These are phyloP conservation scores for Puccinia triticina DNA, from an alignment of 1,284 basidiomycete genomes.

Conservation along the genomic window DNA sequence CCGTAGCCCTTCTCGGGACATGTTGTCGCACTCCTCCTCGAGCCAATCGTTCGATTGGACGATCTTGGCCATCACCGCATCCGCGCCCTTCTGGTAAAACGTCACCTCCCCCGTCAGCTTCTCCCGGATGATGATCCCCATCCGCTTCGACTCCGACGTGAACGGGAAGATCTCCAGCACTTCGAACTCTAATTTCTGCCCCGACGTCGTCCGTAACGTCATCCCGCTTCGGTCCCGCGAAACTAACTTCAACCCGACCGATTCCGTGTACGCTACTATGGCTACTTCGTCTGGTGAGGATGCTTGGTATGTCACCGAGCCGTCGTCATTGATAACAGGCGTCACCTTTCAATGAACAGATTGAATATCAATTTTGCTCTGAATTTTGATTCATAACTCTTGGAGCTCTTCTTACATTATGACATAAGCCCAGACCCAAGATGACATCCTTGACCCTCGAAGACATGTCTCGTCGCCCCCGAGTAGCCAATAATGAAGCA, in stretches of 20 bases:
- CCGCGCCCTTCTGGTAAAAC: slow-evolving; percentile 96
- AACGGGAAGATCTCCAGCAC: slow-evolving; percentile 93
- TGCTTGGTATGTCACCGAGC: slow-evolving; percentile 92
- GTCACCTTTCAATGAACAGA: slow-evolving; percentile 70
- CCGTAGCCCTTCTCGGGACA: slow-evolving; percentile 93
- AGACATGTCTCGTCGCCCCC: slow-evolving; percentile 91
- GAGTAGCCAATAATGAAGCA: slow-evolving; percentile 74
- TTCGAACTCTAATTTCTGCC: slow-evolving; percentile 72
- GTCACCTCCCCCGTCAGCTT: slow-evolving; percentile 73
- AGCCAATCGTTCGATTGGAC: slow-evolving; percentile 98
- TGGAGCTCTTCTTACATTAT: slow-evolving; percentile 71
- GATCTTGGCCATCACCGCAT: slow-evolving; percentile 92
- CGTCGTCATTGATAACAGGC: slow-evolving; percentile 90
- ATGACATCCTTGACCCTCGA: slow-evolving; percentile 92
- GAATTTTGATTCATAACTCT: background rate
- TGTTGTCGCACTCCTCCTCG: slow-evolving; percentile 97
- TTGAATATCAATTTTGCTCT: background rate
- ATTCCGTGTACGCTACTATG: slow-evolving; percentile 97
- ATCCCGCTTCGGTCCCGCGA: slow-evolving; percentile 86
- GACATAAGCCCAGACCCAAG: slow-evolving; percentile 87
- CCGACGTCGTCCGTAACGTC: slow-evolving; percentile 72
- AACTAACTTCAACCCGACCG: slow-evolving; percentile 83
- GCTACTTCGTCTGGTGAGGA: slow-evolving; percentile 99
- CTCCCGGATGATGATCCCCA: slow-evolving; percentile 95
- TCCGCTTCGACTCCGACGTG: slow-evolving; percentile 96